Conservation (phyloP, 257 asterid genomes). For the Handroanthus guayacan region DNA sequence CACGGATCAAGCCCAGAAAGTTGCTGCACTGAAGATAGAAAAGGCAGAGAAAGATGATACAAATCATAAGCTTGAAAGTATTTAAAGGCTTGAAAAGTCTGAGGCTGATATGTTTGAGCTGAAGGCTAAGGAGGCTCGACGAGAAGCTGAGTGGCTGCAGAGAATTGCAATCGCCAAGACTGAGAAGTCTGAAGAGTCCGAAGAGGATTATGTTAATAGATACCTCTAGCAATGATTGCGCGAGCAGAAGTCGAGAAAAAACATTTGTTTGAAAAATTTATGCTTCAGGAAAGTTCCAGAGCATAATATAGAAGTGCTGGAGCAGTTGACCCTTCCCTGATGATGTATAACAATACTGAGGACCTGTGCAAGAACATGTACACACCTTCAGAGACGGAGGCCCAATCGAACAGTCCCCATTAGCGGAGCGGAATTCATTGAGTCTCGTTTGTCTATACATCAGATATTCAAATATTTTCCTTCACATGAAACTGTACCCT, state of each 20-base stretch:
- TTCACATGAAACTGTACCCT: conserved; percentile 26
- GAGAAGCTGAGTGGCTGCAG: conserved; percentile 92
- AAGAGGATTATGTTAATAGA: conserved; percentile 89
- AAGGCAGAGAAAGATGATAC: conserved; percentile 81
- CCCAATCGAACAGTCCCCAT: conserved; percentile 44
- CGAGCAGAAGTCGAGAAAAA: conserved; percentile 98
- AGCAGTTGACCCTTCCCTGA: conserved; percentile 56
- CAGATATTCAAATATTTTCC: conserved; percentile 31
- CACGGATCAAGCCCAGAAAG: conserved; percentile 87
- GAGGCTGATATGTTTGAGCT: conserved; percentile 95
- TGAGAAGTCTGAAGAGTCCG: conserved; percentile 84
- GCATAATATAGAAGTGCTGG: conserved; percentile 70
- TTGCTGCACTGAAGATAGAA: conserved; percentile 72
- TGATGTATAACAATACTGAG: conserved; percentile 77
- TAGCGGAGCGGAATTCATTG: conserved; percentile 48
- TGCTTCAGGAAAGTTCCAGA: conserved; percentile 86
- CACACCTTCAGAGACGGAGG: conserved; percentile 50
- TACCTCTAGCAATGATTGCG: conserved; percentile 89
- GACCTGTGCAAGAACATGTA: conserved; percentile 88
- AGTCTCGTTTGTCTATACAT: conserved; percentile 30
- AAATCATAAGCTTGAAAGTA: conserved; percentile 84
- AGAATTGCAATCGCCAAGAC: conserved; percentile 86
- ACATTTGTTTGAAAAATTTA: conserved; percentile 78
- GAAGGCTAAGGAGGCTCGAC: conserved; percentile 88
- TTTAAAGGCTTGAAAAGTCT: conserved; percentile 84